Base-by-base conservation (phyloP, 2,329 filamentous ascomycete species). In the Colletotrichum navitas region DNA sequence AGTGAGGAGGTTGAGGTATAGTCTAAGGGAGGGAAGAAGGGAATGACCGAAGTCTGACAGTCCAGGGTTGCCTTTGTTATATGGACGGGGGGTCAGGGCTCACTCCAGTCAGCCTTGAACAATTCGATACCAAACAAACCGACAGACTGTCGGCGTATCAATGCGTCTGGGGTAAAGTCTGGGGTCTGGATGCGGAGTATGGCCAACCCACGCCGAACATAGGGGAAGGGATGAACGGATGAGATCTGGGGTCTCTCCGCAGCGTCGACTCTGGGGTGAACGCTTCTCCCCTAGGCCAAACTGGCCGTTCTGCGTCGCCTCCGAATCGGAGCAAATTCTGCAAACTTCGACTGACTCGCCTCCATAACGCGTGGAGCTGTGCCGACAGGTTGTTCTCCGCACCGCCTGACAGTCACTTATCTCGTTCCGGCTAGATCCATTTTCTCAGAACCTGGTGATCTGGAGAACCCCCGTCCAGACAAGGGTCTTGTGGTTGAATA, bases 251-350 rank as follows among this genome's bases (percentile, higher is more conserved):
- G 68, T 29, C 29, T 62, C 56, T 41, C 39, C 29, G 36, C 32
- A 62, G 39, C 41, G 58, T 62, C 47, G 52, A 71, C 51, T 60
- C 29, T 72, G 59, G 69, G 69, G 65, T 72, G 69, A 72, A 72
- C 60, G 66, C 69, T 72, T 72, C 69, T 72, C 69, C 69, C 63
- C 60, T 29, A n/a, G 41, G 21, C 39, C 39, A 63, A 60, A 21
- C 26, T 45, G 60, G 45, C 55, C 56, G 69, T 32, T n/a, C 34
- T 58, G 59, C 52, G 52, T 32, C 45, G 65, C 11, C 66, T 72
- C 69, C 69, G 59, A 69, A 72, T 66, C 69, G 69, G 69, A 69
- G 69, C 69, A 72, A 56, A 72, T 47, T 72, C 69, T 72, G 65
- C 69, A 64, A 11, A 45, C 21, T 41, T 5, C 26, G 45, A 71